Evolutionary conservation across 768 basidiomycete species (phyloP).

Genomic region (Amanita rubescens): DNA sequence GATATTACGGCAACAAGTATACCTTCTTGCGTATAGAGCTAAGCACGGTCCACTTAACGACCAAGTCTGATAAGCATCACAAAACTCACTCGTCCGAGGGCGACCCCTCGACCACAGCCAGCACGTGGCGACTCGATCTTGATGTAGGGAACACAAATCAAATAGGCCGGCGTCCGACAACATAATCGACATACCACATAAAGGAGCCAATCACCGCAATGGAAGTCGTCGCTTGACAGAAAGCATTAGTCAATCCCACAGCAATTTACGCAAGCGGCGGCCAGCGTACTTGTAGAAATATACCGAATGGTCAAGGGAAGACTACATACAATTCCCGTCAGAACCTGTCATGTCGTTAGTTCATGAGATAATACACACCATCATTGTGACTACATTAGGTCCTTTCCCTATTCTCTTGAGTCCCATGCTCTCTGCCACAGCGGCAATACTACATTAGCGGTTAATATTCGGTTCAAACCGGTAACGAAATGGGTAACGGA

Average conservation of each 20-base stretch:
- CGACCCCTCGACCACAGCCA: conserved; percentile 60
- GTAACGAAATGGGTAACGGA: conserved; percentile 25
- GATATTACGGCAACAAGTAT: conserved; percentile 66
- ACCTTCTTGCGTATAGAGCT: conserved; percentile 68
- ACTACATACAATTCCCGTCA: conserved; percentile 31
- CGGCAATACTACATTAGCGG: conserved; percentile 40
- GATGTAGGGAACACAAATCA: background rate
- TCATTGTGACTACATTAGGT: conserved; percentile 51
- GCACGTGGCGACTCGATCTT: conserved; percentile 60
- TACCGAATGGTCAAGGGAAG: conserved; percentile 72
- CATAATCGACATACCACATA: conserved; percentile 52
- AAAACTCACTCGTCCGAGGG: conserved; percentile 57
- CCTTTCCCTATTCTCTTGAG: conserved; percentile 43
- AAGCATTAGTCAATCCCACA: background rate
- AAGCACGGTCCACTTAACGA: conserved; percentile 2
- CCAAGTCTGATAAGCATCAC: background rate
- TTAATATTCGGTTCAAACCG: conserved; percentile 1
- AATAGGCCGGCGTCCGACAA: conserved; percentile 1
- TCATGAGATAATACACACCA: conserved; percentile 33
- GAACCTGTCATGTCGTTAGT: background rate
- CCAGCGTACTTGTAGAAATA: conserved; percentile 70
- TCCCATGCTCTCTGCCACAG: conserved; percentile 46
- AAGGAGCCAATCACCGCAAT: conserved; percentile 76
- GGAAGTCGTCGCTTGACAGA: conserved; percentile 52
- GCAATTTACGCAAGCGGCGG: background rate